Percentiles rank a stretch among this genome's conserved stretches.
These are phyloP conservation scores for Calcarisporium arbuscula DNA, from an alignment of 2,329 filamentous ascomycete species.

Conservation along the genomic window DNA sequence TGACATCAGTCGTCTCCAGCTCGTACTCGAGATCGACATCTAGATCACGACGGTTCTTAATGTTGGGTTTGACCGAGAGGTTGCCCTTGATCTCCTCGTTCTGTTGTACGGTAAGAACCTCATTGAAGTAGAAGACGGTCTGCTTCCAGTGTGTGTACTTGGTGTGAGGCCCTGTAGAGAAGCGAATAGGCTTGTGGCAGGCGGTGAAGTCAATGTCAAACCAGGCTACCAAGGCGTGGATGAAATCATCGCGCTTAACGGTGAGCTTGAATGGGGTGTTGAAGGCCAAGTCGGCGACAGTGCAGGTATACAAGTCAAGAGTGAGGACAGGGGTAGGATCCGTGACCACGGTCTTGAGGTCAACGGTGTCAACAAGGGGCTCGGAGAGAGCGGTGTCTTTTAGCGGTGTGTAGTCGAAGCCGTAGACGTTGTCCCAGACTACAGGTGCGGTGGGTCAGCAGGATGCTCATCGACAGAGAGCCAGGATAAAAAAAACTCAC, in stretches of 20 bases:
- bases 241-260: conserved; percentile 82
- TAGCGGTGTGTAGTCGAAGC: conserved; percentile 91
- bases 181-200: conserved; percentile 95
- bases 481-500: conserved; percentile 50
- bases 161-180: conserved; percentile 94
- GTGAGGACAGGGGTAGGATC: conserved; percentile 81
- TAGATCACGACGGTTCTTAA: conserved; percentile 89
- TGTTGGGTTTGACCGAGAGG: conserved; percentile 79
- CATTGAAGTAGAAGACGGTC: conserved; percentile 95
- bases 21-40: conserved; percentile 85
- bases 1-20: conserved; percentile 68
- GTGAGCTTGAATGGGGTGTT: conserved; percentile 68
- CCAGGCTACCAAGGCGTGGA: conserved; percentile 95
- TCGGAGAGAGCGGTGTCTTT: conserved; percentile 92
- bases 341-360: conserved; percentile 93
- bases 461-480: neutral
- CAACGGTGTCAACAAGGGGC: conserved; percentile 94
- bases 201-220: conserved; percentile 98
- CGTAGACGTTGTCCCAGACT: conserved; percentile 99
- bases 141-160: conserved; percentile 99
- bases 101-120: conserved; percentile 85
- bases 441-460: neutral
- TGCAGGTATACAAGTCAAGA: conserved; percentile 91
- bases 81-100: conserved; percentile 72
- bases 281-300: conserved; percentile 77